Conservation (phyloP, 257 asterid genomes). For the Gentiana straminea region DNA sequence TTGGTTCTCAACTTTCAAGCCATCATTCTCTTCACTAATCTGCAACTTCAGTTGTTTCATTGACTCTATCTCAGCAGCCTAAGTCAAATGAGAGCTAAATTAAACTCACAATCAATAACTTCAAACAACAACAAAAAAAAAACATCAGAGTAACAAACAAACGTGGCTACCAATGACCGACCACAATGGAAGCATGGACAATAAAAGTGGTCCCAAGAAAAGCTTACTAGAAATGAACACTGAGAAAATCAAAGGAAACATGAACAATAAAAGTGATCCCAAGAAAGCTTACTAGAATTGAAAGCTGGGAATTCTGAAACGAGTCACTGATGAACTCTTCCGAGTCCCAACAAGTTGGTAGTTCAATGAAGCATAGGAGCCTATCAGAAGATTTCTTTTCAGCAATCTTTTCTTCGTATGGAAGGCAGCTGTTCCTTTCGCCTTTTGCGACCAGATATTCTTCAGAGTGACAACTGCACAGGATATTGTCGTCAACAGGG, state of each 20-base stretch:
- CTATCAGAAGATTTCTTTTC: slow-evolving; percentile 49
- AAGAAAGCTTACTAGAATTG: slow-evolving; percentile 32
- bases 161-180: too few species aligned
- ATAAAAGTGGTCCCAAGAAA: not conserved
- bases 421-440: slow-evolving; percentile 20
- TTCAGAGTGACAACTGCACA: slow-evolving; percentile 21
- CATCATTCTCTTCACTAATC: slow-evolving; percentile 49
- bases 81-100: slow-evolving; percentile 1
- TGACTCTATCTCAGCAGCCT: slow-evolving; percentile 74
- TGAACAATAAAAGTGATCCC: not conserved
- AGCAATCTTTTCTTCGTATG: slow-evolving; percentile 28
- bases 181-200: too few species aligned
- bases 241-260: not conserved
- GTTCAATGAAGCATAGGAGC: slow-evolving; percentile 34
- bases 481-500: slow-evolving; percentile 15
- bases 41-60: slow-evolving; percentile 57
- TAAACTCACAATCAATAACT: too few species aligned
- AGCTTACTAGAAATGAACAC: not conserved
- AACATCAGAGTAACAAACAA: too few species aligned
- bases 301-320: slow-evolving; percentile 41
- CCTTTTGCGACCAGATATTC: slow-evolving; percentile 22
- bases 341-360: slow-evolving; percentile 26
- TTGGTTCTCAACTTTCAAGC: slow-evolving; percentile 44
- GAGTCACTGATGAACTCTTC: slow-evolving; percentile 28
- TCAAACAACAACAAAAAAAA: too few species aligned